These are phyloP conservation scores for Inga laurina DNA, from an alignment of 306 rosid species.

Conservation along the genomic window DNA sequence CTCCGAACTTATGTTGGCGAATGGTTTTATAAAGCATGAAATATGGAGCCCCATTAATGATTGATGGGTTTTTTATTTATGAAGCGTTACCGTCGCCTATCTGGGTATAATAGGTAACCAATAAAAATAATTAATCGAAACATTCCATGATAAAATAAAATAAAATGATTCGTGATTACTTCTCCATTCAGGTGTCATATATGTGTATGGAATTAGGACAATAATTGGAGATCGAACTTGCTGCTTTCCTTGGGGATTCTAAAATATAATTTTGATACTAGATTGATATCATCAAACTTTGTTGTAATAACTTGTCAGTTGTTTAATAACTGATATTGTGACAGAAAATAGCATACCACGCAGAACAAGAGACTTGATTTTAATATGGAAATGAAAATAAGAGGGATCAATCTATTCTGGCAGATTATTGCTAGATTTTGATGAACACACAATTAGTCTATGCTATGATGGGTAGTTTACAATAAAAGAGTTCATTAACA, in stretches of 20 bases:
- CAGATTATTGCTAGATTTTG: constrained; percentile 1
- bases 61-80: neutral
- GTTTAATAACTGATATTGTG: neutral
- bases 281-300: neutral
- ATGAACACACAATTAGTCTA: neutral
- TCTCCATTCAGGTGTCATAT: neutral
- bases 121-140: neutral
- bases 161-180: neutral
- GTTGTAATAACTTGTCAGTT: neutral
- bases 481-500: neutral
- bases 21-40: neutral
- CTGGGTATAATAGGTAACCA: neutral
- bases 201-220: neutral
- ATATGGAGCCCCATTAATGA: neutral
- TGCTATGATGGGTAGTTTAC: too few relatives aligned
- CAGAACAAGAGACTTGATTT: neutral
- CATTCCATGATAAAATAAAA: neutral
- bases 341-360: neutral
- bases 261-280: neutral
- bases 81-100: neutral
- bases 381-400: neutral
- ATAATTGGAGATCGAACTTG: constrained; percentile 2
- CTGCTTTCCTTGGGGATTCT: neutral
- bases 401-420: constrained; percentile 8
- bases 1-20: neutral